Conservation (phyloP, 2,329 filamentous ascomycete species). For the Colletotrichum magnum region DNA sequence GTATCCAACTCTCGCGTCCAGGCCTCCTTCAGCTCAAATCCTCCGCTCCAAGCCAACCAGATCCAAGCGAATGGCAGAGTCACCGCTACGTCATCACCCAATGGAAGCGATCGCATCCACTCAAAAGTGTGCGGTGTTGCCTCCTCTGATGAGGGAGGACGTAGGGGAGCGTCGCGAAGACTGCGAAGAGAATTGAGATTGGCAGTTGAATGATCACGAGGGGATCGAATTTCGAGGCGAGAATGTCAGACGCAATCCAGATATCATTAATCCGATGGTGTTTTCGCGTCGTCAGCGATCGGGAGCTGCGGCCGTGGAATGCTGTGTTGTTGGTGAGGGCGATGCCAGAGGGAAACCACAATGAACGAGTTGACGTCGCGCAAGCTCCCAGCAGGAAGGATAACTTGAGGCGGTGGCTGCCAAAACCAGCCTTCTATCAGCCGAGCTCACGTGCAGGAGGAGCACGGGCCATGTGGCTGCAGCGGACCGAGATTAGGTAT, state of each 20-base stretch:
- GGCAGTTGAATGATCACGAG: conserved; percentile 30
- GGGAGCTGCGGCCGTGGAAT: too few species aligned
- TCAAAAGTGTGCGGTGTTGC: conserved; percentile 14
- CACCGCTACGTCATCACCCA: conserved; percentile 36
- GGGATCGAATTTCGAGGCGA: background rate
- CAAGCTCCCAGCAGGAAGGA: conserved; percentile 1
- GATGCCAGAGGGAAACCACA: too few species aligned
- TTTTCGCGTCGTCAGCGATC: too few species aligned
- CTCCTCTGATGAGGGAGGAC: conserved; percentile 24
- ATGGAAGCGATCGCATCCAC: conserved; percentile 31
- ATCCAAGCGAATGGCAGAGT: conserved; percentile 38
- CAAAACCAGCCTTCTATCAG: conserved; percentile 8
- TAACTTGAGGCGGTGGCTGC: conserved; percentile 13
- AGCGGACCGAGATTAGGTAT: too few species aligned
- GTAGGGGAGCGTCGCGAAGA: conserved; percentile 25
- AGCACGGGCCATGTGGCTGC: conserved; percentile 21
- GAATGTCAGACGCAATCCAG: background rate
- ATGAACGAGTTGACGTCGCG: too few species aligned
- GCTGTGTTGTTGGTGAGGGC: conserved; percentile 1
- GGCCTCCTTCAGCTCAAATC: conserved; percentile 38
- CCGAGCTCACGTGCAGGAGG: conserved; percentile 25
- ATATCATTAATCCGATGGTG: background rate
- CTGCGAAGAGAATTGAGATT: conserved; percentile 23
- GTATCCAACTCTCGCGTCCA: conserved; percentile 38
- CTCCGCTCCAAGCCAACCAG: conserved; percentile 38